Conservation (phyloP, 2,329 filamentous ascomycete genomes). For the Talaromyces atroroseus region DNA sequence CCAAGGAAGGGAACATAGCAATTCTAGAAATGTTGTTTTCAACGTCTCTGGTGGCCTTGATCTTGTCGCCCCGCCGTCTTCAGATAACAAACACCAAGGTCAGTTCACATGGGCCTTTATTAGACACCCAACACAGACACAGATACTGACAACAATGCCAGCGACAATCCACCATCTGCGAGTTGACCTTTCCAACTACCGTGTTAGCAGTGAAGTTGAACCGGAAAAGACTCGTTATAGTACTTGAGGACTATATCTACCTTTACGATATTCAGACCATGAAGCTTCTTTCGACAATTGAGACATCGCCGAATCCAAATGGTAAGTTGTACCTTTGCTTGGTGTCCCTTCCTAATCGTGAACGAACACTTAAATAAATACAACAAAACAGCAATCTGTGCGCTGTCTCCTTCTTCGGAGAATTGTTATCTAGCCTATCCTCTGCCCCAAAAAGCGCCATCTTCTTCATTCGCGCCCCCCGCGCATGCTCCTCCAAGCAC, state of each 20-base stretch:
- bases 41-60: slow-evolving; percentile 88
- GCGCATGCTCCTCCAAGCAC: slow-evolving; percentile 74
- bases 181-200: slow-evolving; percentile 96
- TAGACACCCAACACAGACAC: background rate
- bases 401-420: slow-evolving; percentile 87
- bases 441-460: slow-evolving; percentile 61
- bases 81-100: slow-evolving; percentile 98
- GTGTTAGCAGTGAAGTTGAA: slow-evolving; percentile 92
- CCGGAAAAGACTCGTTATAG: slow-evolving; percentile 84
- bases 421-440: slow-evolving; percentile 95
- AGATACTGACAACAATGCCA: slow-evolving; percentile 26
- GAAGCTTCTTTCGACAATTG: slow-evolving; percentile 86
- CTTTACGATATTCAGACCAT: slow-evolving; percentile 99
- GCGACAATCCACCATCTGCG: slow-evolving; percentile 84
- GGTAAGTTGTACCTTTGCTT: slow-evolving; percentile 41
- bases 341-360: background rate
- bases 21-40: slow-evolving; percentile 99
- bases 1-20: slow-evolving; percentile 88
- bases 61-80: slow-evolving; percentile 82
- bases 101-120: slow-evolving; percentile 23
- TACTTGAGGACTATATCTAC: slow-evolving; percentile 94
- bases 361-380: background rate
- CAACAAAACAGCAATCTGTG: slow-evolving; percentile 64
- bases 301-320: slow-evolving; percentile 86
- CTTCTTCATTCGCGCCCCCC: slow-evolving; percentile 54